Conservation (phyloP, 371 early-diverging fungal genomes). For the Actinomucor elegans region DNA sequence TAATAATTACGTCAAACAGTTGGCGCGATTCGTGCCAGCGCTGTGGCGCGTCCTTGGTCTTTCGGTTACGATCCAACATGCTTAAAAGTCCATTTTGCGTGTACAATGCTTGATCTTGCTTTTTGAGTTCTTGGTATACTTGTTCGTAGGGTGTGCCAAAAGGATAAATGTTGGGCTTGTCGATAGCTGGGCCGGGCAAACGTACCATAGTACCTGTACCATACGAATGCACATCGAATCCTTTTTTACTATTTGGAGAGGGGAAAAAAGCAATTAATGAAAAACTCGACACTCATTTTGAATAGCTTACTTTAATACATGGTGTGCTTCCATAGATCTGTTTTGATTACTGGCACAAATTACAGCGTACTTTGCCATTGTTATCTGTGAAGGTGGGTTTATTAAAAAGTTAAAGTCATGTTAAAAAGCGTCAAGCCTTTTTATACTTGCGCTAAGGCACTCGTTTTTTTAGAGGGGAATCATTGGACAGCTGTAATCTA, state of each 20-base stretch:
- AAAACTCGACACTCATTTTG: too few relatives aligned
- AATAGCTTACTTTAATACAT: conserved; percentile 68
- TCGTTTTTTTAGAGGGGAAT: too few relatives aligned
- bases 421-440: too few relatives aligned
- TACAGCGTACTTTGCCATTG: conserved; percentile 84
- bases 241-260: conserved; percentile 58
- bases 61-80: conserved; percentile 93
- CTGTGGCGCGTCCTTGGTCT: conserved; percentile 90
- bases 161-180: conserved; percentile 87
- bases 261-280: too few relatives aligned
- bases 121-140: conserved; percentile 83
- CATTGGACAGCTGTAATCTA: too few relatives aligned
- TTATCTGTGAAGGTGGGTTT: neutral
- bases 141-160: conserved; percentile 93
- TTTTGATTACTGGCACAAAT: conserved; percentile 98
- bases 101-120: conserved; percentile 74
- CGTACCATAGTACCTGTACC: conserved; percentile 92
- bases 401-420: too few relatives aligned
- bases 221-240: conserved; percentile 79
- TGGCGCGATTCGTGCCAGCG: conserved; percentile 75
- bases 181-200: conserved; percentile 89
- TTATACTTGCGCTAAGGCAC: too few relatives aligned
- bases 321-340: conserved; percentile 96
- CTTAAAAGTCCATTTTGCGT: conserved; percentile 84
- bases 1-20: conserved; percentile 92